Percentiles rank a stretch among this genome's conserved stretches.
Evolutionary conservation across 169 alveolate species (phyloP).

Genomic region (Plasmodium adleri): DNA sequence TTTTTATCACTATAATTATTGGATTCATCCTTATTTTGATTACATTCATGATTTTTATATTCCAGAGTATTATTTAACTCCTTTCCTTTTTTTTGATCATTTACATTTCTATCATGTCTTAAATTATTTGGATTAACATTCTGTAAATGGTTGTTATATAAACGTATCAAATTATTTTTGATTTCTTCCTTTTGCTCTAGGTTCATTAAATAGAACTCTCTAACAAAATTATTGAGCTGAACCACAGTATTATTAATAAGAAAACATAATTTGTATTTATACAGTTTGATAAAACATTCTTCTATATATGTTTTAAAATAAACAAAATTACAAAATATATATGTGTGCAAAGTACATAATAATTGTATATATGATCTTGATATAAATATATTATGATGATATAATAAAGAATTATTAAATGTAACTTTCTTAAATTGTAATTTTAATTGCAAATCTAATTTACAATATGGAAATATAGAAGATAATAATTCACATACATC

Average conservation of each 20-base stretch:
- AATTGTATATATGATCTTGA: constrained; percentile 68
- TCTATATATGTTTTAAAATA: constrained; percentile 47
- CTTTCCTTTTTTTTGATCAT: neutral
- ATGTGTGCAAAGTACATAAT: constrained; percentile 68
- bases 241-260: constrained; percentile 46
- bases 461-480: constrained; percentile 61
- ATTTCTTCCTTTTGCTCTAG: constrained; percentile 15
- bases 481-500: constrained; percentile 75
- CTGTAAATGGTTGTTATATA: neutral
- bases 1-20: neutral
- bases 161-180: neutral
- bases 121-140: neutral
- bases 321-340: constrained; percentile 47
- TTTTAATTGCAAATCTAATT: constrained; percentile 30
- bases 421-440: constrained; percentile 53
- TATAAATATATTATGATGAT: constrained; percentile 50
- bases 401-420: constrained; percentile 37
- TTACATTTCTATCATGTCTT: neutral
- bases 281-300: constrained; percentile 36
- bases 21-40: neutral
- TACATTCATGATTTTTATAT: neutral
- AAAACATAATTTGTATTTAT: constrained; percentile 62
- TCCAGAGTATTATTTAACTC: neutral
- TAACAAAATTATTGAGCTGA: constrained; percentile 48
- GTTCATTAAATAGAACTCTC: constrained; percentile 25